A percentile compares a stretch with the other conserved stretches of the same genome.
Conservation (phyloP, 441 rosid genomes). For the Eruca vesicaria region DNA sequence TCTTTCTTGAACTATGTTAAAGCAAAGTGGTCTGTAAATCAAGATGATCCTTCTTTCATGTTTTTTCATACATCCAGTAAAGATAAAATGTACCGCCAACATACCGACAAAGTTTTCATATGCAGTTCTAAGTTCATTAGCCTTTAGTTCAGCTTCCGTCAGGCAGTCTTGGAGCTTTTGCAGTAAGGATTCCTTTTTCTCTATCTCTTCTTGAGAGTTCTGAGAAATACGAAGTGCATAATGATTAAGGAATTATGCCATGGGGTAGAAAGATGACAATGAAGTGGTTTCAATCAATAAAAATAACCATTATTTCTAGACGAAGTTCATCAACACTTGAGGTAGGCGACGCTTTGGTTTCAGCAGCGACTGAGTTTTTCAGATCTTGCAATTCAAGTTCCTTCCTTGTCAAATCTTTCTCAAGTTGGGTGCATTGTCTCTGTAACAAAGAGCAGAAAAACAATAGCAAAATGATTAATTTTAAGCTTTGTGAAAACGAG, state of each 20-base stretch:
- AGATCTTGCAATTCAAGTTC: constrained; percentile 53
- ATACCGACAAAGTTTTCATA: constrained; percentile 70
- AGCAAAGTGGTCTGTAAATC: not conserved
- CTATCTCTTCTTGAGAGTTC: constrained; percentile 53
- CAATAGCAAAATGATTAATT: not conserved
- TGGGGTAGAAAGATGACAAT: not conserved
- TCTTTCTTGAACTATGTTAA: constrained; percentile 1
- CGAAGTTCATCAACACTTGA: constrained; percentile 69
- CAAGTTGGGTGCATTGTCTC: constrained; percentile 52
- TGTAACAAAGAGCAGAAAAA: constrained; percentile 32
- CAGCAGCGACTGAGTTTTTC: constrained; percentile 50
- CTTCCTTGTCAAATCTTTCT: constrained; percentile 49
- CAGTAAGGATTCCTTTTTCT: constrained; percentile 42
- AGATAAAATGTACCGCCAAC: not conserved
- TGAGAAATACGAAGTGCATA: constrained; percentile 12
- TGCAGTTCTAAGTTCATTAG: constrained; percentile 46
- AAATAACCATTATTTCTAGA: constrained; percentile 72
- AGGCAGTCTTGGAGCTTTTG: constrained; percentile 43
- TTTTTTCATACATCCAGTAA: not conserved
- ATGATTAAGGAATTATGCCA: not conserved
- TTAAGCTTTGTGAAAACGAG: not conserved
- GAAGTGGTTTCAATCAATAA: constrained; percentile 2
- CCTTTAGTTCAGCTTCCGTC: constrained; percentile 58
- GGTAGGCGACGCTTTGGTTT: constrained; percentile 41
- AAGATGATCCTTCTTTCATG: not conserved